phyloP scores from a whole-genome alignment of 2,329 filamentous ascomycete species.

The Juglanconis sp. region DNA sequence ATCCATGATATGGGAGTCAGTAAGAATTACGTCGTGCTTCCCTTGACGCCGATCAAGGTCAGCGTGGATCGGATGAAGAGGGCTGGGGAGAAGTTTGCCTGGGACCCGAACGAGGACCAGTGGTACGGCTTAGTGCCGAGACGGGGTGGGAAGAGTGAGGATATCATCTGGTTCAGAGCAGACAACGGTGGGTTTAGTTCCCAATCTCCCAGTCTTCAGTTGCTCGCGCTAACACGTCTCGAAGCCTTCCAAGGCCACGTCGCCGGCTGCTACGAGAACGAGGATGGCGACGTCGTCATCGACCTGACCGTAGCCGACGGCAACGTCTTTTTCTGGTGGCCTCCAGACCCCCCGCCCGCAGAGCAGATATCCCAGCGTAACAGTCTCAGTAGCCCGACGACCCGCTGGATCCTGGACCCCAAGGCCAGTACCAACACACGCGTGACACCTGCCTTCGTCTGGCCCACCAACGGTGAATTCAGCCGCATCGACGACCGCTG shows the following conservation, averaged over 20 bases:
- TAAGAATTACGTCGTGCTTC: constrained; percentile 45
- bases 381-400: constrained; percentile 37
- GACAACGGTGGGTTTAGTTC: constrained; percentile 42
- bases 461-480: constrained; percentile 46
- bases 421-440: constrained; percentile 32
- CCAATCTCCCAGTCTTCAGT: neutral
- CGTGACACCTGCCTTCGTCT: constrained; percentile 33
- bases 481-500: constrained; percentile 47
- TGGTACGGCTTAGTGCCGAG: constrained; percentile 53
- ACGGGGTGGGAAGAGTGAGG: constrained; percentile 45
- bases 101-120: constrained; percentile 53
- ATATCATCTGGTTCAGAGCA: constrained; percentile 50
- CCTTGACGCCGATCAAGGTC: constrained; percentile 46
- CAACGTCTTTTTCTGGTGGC: constrained; percentile 46
- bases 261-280: constrained; percentile 46
- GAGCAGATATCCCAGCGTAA: constrained; percentile 25
- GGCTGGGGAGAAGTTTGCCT: constrained; percentile 49
- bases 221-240: neutral
- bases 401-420: constrained; percentile 39
- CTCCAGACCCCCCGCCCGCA: constrained; percentile 29
- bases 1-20: constrained; percentile 49
- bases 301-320: constrained; percentile 40
- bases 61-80: constrained; percentile 39
- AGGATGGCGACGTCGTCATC: constrained; percentile 41
- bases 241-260: constrained; percentile 45